Evolutionary conservation across 441 rosid genomes (phyloP).

Genomic region (Croton setiger): DNA sequence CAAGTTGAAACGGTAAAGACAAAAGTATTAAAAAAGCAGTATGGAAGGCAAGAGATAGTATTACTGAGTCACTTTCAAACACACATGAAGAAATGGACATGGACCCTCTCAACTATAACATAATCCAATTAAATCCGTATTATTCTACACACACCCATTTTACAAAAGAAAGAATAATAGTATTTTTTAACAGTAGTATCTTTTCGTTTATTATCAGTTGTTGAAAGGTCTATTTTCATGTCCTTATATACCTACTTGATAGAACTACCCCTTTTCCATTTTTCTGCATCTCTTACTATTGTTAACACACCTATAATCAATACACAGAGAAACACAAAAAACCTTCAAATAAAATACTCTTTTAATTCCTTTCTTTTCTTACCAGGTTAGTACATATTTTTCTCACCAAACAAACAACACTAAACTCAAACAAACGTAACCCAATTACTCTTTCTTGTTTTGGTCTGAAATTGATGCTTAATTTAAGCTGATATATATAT

Average conservation of each 20-base stretch:
- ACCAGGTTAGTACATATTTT: constrained; percentile 13
- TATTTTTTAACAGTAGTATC: constrained; percentile 10
- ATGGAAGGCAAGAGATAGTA: no score
- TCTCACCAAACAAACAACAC: not conserved
- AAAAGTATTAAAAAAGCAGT: no score
- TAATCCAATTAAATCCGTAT: not conserved
- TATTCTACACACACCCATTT: constrained; percentile 16
- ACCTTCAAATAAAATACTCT: not conserved
- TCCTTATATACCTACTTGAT: constrained; percentile 26
- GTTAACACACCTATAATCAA: not conserved
- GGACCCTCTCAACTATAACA: no score
- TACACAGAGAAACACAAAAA: not conserved
- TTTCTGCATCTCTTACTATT: constrained; percentile 19
- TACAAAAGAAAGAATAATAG: constrained; percentile 6
- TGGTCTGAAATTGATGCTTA: not conserved
- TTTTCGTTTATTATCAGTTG: constrained; percentile 21
- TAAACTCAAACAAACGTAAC: not conserved
- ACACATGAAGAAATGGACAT: no score
- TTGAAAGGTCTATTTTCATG: constrained; percentile 36
- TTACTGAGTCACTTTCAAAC: no score
- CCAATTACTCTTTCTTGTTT: not conserved
- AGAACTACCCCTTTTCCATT: constrained; percentile 13
- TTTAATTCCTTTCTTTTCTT: not conserved
- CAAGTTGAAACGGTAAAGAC: no score
- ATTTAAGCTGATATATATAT: not conserved